Percentiles rank a stretch among this genome's conserved stretches.
phyloP scores from a whole-genome alignment of 495 filamentous ascomycete species.

The Neurospora sp. region DNA sequence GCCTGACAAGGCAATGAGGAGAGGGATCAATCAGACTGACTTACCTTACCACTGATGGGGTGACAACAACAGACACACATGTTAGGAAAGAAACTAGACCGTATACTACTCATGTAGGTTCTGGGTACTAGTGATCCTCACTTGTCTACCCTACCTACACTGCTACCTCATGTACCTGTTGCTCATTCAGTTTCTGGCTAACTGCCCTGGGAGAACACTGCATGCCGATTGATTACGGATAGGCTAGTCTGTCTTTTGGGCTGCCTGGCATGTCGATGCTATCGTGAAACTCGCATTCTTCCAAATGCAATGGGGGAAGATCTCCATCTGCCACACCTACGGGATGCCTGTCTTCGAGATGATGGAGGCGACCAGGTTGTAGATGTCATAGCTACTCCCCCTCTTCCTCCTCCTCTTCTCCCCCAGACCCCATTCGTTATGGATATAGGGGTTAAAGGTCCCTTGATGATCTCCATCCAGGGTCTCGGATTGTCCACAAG shows the following conservation, averaged over 20 bases:
- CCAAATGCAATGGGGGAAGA: background rate
- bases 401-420: background rate
- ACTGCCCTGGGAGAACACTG: background rate
- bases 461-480: slow-evolving; percentile 4
- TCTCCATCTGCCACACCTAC: background rate
- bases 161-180: background rate
- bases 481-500: background rate
- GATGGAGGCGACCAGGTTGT: background rate
- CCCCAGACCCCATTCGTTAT: background rate
- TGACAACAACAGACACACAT: background rate
- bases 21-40: background rate
- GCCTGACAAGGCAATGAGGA: background rate
- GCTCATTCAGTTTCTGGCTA: background rate
- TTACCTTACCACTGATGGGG: background rate
- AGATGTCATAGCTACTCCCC: background rate
- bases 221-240: background rate
- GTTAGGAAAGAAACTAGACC: background rate
- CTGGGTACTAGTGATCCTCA: background rate
- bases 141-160: background rate
- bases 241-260: background rate
- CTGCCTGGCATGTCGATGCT: background rate
- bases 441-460: background rate
- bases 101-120: background rate
- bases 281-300: background rate
- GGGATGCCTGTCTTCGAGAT: background rate